Base-by-base conservation (phyloP, 306 rosid species). In the Begonia masoniana region DNA sequence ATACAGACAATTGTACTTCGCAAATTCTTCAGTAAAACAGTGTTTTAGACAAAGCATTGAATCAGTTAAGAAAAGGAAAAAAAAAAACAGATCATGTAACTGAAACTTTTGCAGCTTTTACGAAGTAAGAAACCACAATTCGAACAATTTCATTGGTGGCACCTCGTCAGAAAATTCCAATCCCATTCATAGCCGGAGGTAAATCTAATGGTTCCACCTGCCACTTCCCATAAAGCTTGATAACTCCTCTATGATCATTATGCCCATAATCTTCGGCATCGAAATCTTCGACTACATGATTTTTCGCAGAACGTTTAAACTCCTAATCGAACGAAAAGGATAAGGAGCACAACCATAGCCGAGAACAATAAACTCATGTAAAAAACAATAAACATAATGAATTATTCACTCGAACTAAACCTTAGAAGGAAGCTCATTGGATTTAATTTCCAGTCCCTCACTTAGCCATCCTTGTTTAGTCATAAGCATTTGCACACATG, bases 371-470 rank as follows among this genome's bases (percentile, higher is more conserved):
- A n/a, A 41, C 46, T 41, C 12, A 49, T 36, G 56, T 31, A 55
- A 26, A 55, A 57, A 41, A 59, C 31, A 43, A 63, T 51, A 47
- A 47, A 59, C 12, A 51, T 35, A 59, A 13, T 26, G 7, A 12
- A 60, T 41, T 4, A 15, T 61, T 15, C 17, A 61, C 19, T 51
- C 36, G 12, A 65, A 68, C 41, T 61, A 63, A 56, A 89, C 97
- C 97, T 89, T 89, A 19, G 60, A 77, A 55, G 87, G 91, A 59
- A 62, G 82, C 68, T 78, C 95, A 67, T 63, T 67, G 63, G 83
- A 59, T 85, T 83, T 91, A 50, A 85, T 76, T 81, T 85, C 94
- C 70, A 85, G 75, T 52, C 85, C 97, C 59, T 91, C 97, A 56
- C 88, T 79, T 48, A 85, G 80, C 97, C 97, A 85, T 71, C 88